Percentiles rank a stretch among this genome's conserved stretches.
Evolutionary conservation across 2,329 filamentous ascomycete species (phyloP).

Genomic region (Pseudogymnoascus sp.): DNA sequence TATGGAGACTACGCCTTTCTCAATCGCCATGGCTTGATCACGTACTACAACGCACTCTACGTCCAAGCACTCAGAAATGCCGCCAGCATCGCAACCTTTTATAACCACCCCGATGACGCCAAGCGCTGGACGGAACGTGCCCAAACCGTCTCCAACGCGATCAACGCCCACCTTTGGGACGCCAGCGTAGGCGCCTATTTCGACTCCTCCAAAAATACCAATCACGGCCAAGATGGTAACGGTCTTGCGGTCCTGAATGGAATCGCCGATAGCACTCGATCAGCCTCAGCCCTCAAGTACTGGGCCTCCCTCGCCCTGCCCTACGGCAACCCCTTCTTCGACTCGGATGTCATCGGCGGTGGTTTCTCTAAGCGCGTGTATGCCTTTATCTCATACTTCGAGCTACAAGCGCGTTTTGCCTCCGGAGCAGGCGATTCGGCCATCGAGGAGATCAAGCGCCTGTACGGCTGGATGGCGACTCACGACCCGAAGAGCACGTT

Average conservation of each 20-base stretch:
- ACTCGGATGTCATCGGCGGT: constrained; percentile 32
- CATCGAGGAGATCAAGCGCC: constrained; percentile 36
- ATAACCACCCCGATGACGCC: constrained; percentile 28
- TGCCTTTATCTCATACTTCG: constrained; percentile 44
- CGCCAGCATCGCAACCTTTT: constrained; percentile 32
- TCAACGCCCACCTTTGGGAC: constrained; percentile 34
- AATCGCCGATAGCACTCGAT: constrained; percentile 23
- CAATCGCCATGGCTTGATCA: constrained; percentile 37
- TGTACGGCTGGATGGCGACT: constrained; percentile 42
- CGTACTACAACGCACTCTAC: constrained; percentile 45
- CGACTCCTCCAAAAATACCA: constrained; percentile 30
- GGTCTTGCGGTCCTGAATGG: constrained; percentile 36
- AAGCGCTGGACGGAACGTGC: constrained; percentile 34
- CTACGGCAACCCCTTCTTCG: constrained; percentile 46
- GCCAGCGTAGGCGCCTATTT: constrained; percentile 35
- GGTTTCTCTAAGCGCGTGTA: constrained; percentile 40
- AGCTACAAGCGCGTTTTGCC: constrained; percentile 40
- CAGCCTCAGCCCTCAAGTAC: constrained; percentile 32
- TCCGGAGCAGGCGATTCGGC: constrained; percentile 29
- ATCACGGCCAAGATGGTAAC: constrained; percentile 44
- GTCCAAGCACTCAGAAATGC: constrained; percentile 37
- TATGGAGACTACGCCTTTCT: constrained; percentile 47
- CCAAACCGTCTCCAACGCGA: constrained; percentile 26
- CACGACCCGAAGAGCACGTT: constrained; percentile 39
- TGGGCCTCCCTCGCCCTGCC: constrained; percentile 29